Evolutionary conservation across 352 stramenopile genomes (phyloP), one percentile per base, ranked within the genome.

Genomic region (Stramenopiles sp.): DNA sequence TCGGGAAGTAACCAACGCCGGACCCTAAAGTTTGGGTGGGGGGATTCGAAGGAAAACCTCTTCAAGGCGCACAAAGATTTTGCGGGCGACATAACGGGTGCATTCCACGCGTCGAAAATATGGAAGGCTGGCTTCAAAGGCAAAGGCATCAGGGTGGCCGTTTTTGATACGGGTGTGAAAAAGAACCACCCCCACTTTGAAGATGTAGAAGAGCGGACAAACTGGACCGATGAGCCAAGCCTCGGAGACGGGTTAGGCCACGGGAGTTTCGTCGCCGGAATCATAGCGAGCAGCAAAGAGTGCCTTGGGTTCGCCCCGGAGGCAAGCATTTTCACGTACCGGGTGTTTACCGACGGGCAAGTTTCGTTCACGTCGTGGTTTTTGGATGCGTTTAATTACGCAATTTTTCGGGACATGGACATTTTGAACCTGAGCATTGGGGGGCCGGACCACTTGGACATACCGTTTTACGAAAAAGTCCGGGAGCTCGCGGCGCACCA

Each of bases 361-460:
- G 78, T 91, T 34, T 90, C 85, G 32, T 93, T 91, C 75, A 93
- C 88, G 32, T 90, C 87, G 4, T 93, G 87, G 88, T 92, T 92
- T 78, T 81, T 92, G 1, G 88, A 93, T 73, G 88, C 87, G 1
- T 91, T 94, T 78, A 94, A 94, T 75, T 93, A 92, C 76, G 85
- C 87, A 18, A 74, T 93, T 1, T 90, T 86, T 68, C 81, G 85
- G 34, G 75, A 80, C 3, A 83, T 92, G 32, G 80, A 92, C 35
- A 81, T 90, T 32, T 76, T 94, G n/a, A 94, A 94, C 76, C 81
- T 92, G 30, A 92, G 85, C 73, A 89, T 88, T 6, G 87, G 87
- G 68, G 85, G 87, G 0, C 84, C 87, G 3, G 88, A 92, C 43
- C 92, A 92, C 43, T 81, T 82, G n/a, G 87, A 93, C 73, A 69